Percentiles rank a stretch among this genome's conserved stretches.
phyloP scores from a whole-genome alignment of 768 basidiomycete species.

The Lenzites betulinus region DNA sequence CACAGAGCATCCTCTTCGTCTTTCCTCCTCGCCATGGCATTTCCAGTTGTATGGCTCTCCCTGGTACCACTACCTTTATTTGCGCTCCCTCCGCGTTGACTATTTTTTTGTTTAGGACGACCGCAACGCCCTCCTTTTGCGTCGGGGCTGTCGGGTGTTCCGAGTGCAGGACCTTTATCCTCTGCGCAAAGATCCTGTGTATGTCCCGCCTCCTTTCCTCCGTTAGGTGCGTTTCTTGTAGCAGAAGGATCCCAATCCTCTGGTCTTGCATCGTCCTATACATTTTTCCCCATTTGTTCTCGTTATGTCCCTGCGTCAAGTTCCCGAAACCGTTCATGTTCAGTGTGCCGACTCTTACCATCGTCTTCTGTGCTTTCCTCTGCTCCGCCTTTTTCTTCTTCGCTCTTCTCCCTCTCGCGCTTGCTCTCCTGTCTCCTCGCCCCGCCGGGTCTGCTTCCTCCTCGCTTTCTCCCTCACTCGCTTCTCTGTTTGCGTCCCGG shows the following conservation, averaged over 20 bases:
- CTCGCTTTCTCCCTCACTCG: no score
- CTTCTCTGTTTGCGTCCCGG: no score
- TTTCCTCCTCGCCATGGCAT: background rate
- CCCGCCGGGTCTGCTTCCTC: no score
- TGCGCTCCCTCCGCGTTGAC: background rate
- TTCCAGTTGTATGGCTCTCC: background rate
- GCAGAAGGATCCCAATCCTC: background rate
- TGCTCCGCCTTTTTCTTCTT: no score
- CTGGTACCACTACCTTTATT: background rate
- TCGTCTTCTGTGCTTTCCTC: background rate
- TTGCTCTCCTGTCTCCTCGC: no score
- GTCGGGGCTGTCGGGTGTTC: no score
- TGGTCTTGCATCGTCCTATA: constrained; percentile 6
- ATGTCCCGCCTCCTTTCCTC: background rate
- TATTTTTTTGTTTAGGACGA: background rate
- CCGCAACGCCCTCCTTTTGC: background rate
- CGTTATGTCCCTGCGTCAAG: constrained; percentile 1
- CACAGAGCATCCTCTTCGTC: background rate
- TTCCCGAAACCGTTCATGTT: constrained; percentile 4
- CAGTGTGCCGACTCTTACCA: constrained; percentile 23
- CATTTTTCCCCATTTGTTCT: no score
- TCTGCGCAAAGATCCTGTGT: background rate
- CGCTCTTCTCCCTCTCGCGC: no score
- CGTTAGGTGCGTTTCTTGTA: constrained; percentile 18
- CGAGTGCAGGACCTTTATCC: constrained; percentile 1